phyloP scores from a whole-genome alignment of 2,329 filamentous ascomycete species.

The Celoporthe dispersa region DNA sequence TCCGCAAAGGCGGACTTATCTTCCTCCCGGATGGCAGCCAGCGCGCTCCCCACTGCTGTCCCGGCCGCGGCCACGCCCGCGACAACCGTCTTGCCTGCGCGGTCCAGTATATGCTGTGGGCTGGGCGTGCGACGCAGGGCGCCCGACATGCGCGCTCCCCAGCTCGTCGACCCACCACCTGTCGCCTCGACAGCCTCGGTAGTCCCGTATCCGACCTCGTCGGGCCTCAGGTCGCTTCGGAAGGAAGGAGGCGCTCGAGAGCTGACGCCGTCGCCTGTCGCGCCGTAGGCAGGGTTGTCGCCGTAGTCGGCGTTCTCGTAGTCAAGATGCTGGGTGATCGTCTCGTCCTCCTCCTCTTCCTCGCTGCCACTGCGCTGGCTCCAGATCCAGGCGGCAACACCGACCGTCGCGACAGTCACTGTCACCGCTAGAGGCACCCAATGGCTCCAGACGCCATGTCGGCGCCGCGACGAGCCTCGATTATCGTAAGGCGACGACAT shows the following conservation, averaged over 20 bases:
- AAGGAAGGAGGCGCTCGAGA: constrained; percentile 45
- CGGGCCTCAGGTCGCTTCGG: constrained; percentile 43
- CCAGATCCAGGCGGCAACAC: constrained; percentile 91
- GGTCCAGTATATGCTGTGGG: constrained; percentile 86
- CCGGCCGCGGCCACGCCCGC: constrained; percentile 84
- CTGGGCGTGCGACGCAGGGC: constrained; percentile 82
- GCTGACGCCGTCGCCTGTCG: constrained; percentile 41
- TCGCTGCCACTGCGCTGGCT: constrained; percentile 81
- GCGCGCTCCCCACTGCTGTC: constrained; percentile 78
- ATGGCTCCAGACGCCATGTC: constrained; percentile 72
- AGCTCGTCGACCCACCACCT: constrained; percentile 52
- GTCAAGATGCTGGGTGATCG: constrained; percentile 55
- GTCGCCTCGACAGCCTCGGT: constrained; percentile 41
- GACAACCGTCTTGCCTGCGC: constrained; percentile 78
- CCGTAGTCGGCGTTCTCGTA: constrained; percentile 54
- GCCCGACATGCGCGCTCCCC: constrained; percentile 79
- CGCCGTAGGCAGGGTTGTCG: constrained; percentile 56
- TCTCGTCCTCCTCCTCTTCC: constrained; percentile 64
- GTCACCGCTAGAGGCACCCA: constrained; percentile 90
- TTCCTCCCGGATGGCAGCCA: constrained; percentile 84
- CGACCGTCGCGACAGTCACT: constrained; percentile 83
- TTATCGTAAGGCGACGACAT: constrained; percentile 69
- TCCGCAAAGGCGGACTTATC: constrained; percentile 80
- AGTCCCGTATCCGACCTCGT: constrained; percentile 48
- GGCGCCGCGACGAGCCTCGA: constrained; percentile 60